phyloP scores from a whole-genome alignment of 1,284 basidiomycete species.

The Neolentinus lepideus region DNA sequence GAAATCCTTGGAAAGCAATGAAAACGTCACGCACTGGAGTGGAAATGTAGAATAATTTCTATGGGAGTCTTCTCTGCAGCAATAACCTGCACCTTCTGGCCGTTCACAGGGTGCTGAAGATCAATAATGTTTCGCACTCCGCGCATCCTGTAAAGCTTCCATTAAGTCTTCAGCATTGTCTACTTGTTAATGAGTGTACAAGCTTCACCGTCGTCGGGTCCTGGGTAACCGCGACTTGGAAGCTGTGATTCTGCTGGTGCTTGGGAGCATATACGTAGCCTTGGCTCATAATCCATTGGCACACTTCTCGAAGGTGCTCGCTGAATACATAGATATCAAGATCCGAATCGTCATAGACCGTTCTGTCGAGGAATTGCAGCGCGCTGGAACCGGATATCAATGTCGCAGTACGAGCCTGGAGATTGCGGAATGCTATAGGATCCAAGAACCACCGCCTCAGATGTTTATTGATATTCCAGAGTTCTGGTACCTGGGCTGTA shows the following conservation, averaged over 20 bases:
- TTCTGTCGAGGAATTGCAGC: conserved; percentile 29
- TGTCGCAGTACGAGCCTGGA: conserved; percentile 24
- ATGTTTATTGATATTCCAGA: conserved; percentile 14
- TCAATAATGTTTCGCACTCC: conserved; percentile 8
- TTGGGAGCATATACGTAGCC: conserved; percentile 14
- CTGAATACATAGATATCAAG: conserved; percentile 29
- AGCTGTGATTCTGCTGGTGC: neutral
- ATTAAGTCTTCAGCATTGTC: neutral
- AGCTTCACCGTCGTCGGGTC: neutral
- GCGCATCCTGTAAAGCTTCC: neutral
- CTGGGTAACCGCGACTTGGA: neutral
- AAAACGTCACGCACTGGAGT: conserved; percentile 10
- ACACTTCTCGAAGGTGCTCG: conserved; percentile 10
- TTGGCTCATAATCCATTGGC: conserved; percentile 7
- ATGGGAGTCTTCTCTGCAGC: conserved; percentile 6
- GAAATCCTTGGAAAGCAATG: neutral
- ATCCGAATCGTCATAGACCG: conserved; percentile 24
- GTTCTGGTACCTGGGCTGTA: conserved; percentile 11
- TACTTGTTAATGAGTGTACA: neutral
- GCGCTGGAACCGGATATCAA: conserved; percentile 33
- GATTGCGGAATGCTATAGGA: conserved; percentile 19
- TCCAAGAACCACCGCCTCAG: conserved; percentile 21
- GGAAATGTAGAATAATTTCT: conserved; percentile 10
- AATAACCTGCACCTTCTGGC: conserved; percentile 10
- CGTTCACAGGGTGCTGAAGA: conserved; percentile 4